Evolutionary conservation across 306 rosid genomes (phyloP).

Genomic region (Carpinus viminea): DNA sequence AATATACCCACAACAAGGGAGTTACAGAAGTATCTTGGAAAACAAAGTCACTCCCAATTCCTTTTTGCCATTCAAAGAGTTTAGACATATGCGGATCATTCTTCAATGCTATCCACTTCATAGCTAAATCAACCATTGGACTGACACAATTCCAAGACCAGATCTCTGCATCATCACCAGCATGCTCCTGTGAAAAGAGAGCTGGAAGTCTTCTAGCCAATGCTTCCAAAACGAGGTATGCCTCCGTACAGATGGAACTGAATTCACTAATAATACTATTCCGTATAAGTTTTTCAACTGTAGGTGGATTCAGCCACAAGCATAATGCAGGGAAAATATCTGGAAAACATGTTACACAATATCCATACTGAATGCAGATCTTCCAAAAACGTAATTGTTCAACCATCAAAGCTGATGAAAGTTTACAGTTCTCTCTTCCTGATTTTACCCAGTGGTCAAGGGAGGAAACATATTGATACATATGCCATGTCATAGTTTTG

Average conservation of each 20-base stretch:
- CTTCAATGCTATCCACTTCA: slow-evolving; percentile 75
- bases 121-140: slow-evolving; percentile 87
- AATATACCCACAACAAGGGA: slow-evolving; percentile 76
- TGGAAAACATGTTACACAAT: slow-evolving; percentile 67
- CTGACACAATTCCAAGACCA: slow-evolving; percentile 94
- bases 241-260: slow-evolving; percentile 69
- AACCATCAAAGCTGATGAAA: slow-evolving; percentile 71
- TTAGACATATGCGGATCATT: slow-evolving; percentile 52
- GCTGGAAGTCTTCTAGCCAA: slow-evolving; percentile 80
- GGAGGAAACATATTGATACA: slow-evolving; percentile 62
- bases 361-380: slow-evolving; percentile 90
- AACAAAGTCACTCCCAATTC: slow-evolving; percentile 25
- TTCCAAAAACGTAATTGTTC: slow-evolving; percentile 90
- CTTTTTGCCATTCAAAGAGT: slow-evolving; percentile 47
- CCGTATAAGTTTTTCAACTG: slow-evolving; percentile 58
- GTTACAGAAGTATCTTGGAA: slow-evolving; percentile 37
- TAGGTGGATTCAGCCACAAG: slow-evolving; percentile 81
- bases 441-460: slow-evolving; percentile 74
- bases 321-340: slow-evolving; percentile 76
- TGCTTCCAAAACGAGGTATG: slow-evolving; percentile 80
- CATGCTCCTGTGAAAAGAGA: slow-evolving; percentile 54
- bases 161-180: slow-evolving; percentile 51
- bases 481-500: slow-evolving; percentile 71
- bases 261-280: slow-evolving; percentile 56
- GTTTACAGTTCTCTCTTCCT: slow-evolving; percentile 73